Conservation (phyloP, 164 flowering plant species). For the Annona squamosa region DNA sequence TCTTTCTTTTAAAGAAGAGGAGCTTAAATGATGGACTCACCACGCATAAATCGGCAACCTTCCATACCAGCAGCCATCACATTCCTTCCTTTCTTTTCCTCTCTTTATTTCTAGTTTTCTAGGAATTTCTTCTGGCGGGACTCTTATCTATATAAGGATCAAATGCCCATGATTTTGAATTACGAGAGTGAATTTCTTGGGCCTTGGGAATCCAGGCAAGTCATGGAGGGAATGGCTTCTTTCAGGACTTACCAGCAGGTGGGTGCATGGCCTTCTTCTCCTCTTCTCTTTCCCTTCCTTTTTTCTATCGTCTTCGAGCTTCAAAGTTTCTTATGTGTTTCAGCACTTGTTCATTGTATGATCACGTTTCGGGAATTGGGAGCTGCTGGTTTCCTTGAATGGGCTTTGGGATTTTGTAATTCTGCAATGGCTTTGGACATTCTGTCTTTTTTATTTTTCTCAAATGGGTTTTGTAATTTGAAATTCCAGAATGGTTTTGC, state of each 20-base stretch:
- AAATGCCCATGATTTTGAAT: not conserved
- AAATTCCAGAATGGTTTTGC: too few species aligned
- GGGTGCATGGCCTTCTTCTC: not conserved
- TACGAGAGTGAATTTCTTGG: slow-evolving; percentile 3
- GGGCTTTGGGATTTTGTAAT: not conserved
- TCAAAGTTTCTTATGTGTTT: not conserved
- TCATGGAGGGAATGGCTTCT: slow-evolving; percentile 9
- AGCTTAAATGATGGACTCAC: slow-evolving; percentile 5
- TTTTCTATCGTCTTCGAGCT: not conserved
- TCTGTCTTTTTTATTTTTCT: not conserved
- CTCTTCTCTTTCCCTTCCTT: too few species aligned
- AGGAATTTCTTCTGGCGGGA: not conserved
- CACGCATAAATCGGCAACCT: not conserved
- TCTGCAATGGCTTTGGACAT: not conserved
- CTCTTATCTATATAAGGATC: not conserved
- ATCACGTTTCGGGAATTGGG: not conserved
- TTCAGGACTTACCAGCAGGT: slow-evolving; percentile 11
- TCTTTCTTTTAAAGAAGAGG: not conserved
- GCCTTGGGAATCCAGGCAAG: not conserved
- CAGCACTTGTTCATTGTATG: not conserved
- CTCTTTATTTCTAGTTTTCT: not conserved
- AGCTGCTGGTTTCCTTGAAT: not conserved
- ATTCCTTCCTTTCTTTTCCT: slow-evolving; percentile 1
- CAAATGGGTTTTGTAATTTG: not conserved
- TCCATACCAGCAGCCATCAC: not conserved